Evolutionary conservation across 768 basidiomycete species (phyloP).

Genomic region (Lactarius sanguifluus): DNA sequence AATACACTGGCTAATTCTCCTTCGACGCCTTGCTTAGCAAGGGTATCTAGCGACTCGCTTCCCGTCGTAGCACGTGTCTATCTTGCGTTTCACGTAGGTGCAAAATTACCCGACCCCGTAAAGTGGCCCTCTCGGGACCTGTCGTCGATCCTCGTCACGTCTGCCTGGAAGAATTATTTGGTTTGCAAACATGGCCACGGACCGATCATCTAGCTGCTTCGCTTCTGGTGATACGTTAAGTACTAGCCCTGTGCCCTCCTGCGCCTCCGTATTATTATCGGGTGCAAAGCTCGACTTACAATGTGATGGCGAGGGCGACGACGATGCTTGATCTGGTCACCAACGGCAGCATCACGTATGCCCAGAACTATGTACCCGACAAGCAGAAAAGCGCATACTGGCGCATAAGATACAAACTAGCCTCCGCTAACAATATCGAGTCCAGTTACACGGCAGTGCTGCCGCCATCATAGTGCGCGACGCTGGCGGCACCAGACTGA

Average conservation of each 20-base stretch:
- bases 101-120: not conserved
- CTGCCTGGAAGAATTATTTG: not conserved
- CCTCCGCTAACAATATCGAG: too few species aligned
- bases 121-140: not conserved
- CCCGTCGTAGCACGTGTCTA: not conserved
- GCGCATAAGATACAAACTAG: too few species aligned
- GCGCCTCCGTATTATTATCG: not conserved
- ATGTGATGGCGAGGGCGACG: not conserved
- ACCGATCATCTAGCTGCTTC: not conserved
- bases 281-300: not conserved
- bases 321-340: not conserved
- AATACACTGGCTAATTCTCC: not conserved
- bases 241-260: not conserved
- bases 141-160: not conserved
- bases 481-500: too few species aligned
- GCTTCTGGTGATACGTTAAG: not conserved
- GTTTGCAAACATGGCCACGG: not conserved
- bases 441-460: too few species aligned
- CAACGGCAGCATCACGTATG: too few species aligned
- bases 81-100: not conserved
- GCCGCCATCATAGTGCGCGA: too few species aligned
- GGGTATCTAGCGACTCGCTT: not conserved
- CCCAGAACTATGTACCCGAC: not conserved
- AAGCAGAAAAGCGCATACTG: too few species aligned
- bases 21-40: not conserved